Evolutionary conservation across 169 alveolate species (phyloP), one percentile per base, ranked within the genome.

Genomic region (Neospora caninum): DNA sequence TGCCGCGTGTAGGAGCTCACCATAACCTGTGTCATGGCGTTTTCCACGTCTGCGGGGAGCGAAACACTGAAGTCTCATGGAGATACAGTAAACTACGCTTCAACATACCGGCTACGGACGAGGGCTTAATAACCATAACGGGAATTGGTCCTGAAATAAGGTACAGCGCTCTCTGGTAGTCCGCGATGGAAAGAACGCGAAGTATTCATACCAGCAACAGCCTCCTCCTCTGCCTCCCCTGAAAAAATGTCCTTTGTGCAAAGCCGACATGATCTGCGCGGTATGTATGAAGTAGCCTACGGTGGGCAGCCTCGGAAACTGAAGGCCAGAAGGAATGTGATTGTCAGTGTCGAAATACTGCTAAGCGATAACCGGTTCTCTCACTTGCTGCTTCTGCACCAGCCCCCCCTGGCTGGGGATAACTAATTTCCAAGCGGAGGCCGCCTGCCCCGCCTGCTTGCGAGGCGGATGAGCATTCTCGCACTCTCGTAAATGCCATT

Each of bases 11-110:
- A 49, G 0, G 18, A 9, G 0, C 91, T 45, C 80, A 91, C 94
- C 94, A 91, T 91, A 16, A 80, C 91, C 80, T 91, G 94, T 29
- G 84, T 91, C 94, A 91, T 91, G 36, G 94, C 94, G 41, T 54
- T 87, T 58, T 91, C 94, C 29, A 91, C 94, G 31, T 91, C 94
- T 80, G 69, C 18, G 41, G 31, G 4, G 20, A 34, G 53, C 2
- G 41, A 31, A 0, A 10, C 41, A 87, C 29, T 36, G 53, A 34
- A 38, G 22, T 27, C 31, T 31, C 10, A 0, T 7, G 39, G 92
- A 34, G 25, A 31, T 20, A 16, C 25, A 20, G 16, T 38, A 10
- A 39, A 39, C 64, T 80, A 36, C 13, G 1, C n/a, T 2, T 9
- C 2, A 16, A 6, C 88, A 10, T 31, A 91, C 93, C 93, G n/a